Evolutionary conservation across 2,329 filamentous ascomycete species (phyloP).

Genomic region (Teratosphaeria destructans): DNA sequence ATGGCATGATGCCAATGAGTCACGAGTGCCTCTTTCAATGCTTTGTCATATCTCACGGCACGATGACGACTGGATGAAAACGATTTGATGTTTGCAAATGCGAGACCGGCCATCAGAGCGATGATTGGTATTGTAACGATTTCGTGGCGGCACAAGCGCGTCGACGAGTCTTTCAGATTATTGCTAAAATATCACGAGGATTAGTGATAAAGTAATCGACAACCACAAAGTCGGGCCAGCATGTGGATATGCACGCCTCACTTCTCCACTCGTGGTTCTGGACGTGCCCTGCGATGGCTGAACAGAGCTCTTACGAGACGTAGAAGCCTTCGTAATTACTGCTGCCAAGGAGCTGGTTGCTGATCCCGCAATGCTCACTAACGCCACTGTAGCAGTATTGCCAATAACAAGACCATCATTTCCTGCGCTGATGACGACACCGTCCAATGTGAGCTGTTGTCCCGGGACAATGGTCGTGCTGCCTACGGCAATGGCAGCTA

Average conservation of each 20-base stretch:
- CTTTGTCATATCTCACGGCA: not conserved
- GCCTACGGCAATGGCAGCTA: not conserved
- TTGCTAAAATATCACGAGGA: not conserved
- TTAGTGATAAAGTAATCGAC: not conserved
- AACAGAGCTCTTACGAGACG: not conserved
- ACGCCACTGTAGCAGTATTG: not conserved
- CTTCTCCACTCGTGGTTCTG: not conserved
- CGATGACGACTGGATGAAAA: not conserved
- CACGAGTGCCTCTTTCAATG: not conserved
- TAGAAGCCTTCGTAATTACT: not conserved
- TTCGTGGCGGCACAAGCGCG: too few species aligned
- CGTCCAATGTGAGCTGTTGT: not conserved
- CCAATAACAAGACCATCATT: not conserved
- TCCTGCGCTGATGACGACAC: not conserved
- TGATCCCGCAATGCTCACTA: not conserved
- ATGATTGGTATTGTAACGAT: too few species aligned
- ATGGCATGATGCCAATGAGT: not conserved
- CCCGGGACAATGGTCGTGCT: not conserved
- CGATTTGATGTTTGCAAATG: too few species aligned
- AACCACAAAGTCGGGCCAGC: not conserved
- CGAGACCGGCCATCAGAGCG: not conserved
- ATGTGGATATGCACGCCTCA: not conserved
- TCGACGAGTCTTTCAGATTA: not conserved
- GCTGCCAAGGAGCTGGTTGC: not conserved
- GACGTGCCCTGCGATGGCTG: not conserved